Percentiles rank a stretch among this genome's conserved stretches.
Evolutionary conservation across 495 filamentous ascomycete species (phyloP).

Genomic region (Extremus antarcticus): DNA sequence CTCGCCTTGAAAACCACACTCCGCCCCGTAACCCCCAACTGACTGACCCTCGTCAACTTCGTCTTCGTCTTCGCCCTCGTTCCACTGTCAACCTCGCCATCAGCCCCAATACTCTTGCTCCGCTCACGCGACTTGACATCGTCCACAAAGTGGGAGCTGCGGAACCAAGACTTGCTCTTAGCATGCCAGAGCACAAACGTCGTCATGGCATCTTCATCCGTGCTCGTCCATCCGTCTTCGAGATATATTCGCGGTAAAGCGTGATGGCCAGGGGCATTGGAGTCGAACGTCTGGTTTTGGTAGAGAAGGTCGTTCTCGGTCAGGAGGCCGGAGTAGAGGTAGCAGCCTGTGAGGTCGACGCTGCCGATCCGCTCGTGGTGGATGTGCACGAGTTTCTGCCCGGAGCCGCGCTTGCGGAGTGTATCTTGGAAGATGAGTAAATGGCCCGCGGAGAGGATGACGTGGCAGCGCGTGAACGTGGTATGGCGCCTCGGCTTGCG

Average conservation of each 20-base stretch:
- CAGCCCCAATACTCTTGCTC: not conserved
- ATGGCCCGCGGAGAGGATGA: conserved; percentile 53
- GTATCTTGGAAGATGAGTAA: conserved; percentile 55
- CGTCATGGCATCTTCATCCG: conserved; percentile 60
- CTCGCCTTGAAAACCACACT: conserved; percentile 62
- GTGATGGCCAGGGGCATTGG: conserved; percentile 52
- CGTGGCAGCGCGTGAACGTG: conserved; percentile 51
- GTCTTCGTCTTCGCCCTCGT: conserved; percentile 11
- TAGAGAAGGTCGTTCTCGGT: conserved; percentile 60
- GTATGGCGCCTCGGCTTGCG: conserved; percentile 54
- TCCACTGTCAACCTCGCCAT: not conserved
- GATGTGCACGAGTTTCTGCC: conserved; percentile 48
- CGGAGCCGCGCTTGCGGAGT: conserved; percentile 41
- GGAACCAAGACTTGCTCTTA: conserved; percentile 47
- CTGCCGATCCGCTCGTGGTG: conserved; percentile 51
- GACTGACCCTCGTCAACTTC: conserved; percentile 27
- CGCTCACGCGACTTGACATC: conserved; percentile 11
- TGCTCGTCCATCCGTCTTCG: conserved; percentile 54
- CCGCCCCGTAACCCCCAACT: conserved; percentile 51
- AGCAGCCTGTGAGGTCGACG: conserved; percentile 56
- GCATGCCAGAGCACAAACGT: conserved; percentile 68
- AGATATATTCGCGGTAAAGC: conserved; percentile 56
- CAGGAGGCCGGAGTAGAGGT: conserved; percentile 59
- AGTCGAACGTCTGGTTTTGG: conserved; percentile 58
- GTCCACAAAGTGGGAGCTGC: conserved; percentile 37